These are phyloP conservation scores for Yarrowia yakushimensis DNA, from an alignment of 805 yeast genomes.

Conservation along the genomic window DNA sequence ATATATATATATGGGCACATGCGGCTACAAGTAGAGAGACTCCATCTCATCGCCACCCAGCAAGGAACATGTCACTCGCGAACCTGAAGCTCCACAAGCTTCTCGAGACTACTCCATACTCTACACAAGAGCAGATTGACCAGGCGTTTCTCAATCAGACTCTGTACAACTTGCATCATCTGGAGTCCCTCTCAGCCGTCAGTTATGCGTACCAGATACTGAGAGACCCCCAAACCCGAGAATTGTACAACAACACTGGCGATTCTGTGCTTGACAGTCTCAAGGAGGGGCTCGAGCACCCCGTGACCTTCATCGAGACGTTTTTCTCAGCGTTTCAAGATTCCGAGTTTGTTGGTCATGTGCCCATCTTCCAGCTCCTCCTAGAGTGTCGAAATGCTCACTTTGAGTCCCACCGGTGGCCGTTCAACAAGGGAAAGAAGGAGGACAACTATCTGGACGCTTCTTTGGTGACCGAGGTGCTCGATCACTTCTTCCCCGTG, in stretches of 20 bases:
- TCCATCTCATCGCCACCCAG: background rate
- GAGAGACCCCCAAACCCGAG: background rate
- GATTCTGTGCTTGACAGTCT: background rate
- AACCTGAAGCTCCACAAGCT: slow-evolving; percentile 14
- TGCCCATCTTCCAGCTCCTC: background rate
- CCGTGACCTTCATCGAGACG: background rate
- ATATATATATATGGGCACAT: too few species aligned
- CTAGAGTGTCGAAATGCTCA: background rate
- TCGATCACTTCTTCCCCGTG: background rate
- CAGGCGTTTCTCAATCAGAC: slow-evolving; percentile 13
- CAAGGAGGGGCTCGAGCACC: background rate
- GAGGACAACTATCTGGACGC: background rate
- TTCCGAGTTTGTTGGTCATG: slow-evolving; percentile 6
- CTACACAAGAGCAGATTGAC: slow-evolving; percentile 20
- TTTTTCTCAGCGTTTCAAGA: slow-evolving; percentile 4
- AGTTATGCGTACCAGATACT: slow-evolving; percentile 8
- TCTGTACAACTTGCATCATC: background rate
- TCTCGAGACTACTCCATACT: slow-evolving; percentile 5
- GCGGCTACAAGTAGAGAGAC: background rate
- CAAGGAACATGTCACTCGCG: background rate
- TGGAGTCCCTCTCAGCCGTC: slow-evolving; percentile 11
- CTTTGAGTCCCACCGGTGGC: background rate
- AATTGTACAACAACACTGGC: slow-evolving; percentile 8
- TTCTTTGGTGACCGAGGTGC: background rate
- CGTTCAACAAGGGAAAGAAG: background rate